Evolutionary conservation across 2,329 filamentous ascomycete species (phyloP).

Genomic region (Mariannaea elegans): DNA sequence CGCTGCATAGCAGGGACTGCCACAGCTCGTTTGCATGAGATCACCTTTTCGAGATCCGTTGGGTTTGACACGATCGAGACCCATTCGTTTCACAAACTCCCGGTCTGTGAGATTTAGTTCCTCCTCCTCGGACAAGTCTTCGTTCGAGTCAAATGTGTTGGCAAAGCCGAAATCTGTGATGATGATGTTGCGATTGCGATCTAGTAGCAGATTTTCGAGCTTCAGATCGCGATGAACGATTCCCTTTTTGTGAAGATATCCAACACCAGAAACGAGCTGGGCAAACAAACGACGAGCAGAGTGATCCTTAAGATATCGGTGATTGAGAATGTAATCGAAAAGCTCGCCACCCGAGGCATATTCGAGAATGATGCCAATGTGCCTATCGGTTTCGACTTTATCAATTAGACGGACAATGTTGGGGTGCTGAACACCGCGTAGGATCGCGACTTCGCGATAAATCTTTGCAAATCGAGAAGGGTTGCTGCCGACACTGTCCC

Average conservation of each 20-base stretch:
- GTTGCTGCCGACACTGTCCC: conserved; percentile 88
- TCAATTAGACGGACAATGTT: conserved; percentile 98
- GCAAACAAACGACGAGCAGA: conserved; percentile 91
- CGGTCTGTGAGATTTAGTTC: conserved; percentile 87
- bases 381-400: conserved; percentile 96
- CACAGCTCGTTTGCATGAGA: conserved; percentile 98
- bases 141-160: conserved; percentile 91
- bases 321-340: conserved; percentile 97
- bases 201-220: conserved; percentile 92
- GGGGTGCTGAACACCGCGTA: conserved; percentile 87
- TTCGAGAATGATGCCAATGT: conserved; percentile 98
- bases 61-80: conserved; percentile 80
- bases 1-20: conserved; percentile 96
- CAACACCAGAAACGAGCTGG: conserved; percentile 94
- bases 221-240: conserved; percentile 98
- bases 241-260: conserved; percentile 97
- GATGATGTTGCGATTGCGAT: conserved; percentile 98
- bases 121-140: conserved; percentile 89
- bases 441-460: conserved; percentile 93
- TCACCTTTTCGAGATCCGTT: conserved; percentile 87
- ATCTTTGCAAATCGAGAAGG: conserved; percentile 93
- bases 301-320: conserved; percentile 94
- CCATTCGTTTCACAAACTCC: conserved; percentile 85
- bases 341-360: conserved; percentile 97
- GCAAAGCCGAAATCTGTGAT: conserved; percentile 99